Conservation (phyloP, 352 stramenopile species). For the Blastocystis sp. region DNA sequence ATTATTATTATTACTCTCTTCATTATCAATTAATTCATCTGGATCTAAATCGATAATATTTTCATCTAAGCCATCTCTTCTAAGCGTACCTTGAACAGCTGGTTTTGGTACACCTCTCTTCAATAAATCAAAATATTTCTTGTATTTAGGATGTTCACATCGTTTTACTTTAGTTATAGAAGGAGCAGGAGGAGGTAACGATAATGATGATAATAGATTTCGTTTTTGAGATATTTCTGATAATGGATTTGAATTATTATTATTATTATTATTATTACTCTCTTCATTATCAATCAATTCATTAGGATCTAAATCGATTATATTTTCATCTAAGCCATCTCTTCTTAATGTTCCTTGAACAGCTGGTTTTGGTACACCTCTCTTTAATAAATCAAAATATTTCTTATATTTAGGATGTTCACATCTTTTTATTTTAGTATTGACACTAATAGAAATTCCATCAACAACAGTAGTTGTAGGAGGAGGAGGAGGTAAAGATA, state of each 20-base stretch:
- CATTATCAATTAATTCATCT: neutral
- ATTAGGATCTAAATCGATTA: slow-evolving; percentile 24
- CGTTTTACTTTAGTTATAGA: slow-evolving; percentile 8
- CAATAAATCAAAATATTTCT: slow-evolving; percentile 23
- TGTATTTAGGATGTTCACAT: slow-evolving; percentile 25
- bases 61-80: slow-evolving; percentile 13
- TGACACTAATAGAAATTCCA: too few species aligned
- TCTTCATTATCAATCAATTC: slow-evolving; percentile 16
- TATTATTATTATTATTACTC: neutral
- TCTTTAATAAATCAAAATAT: slow-evolving; percentile 33
- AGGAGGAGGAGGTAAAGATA: too few species aligned
- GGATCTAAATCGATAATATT: slow-evolving; percentile 5
- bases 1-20: neutral
- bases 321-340: slow-evolving; percentile 15
- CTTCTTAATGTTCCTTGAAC: slow-evolving; percentile 6
- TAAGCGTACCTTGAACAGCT: slow-evolving; percentile 18
- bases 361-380: slow-evolving; percentile 2
- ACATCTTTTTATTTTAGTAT: slow-evolving; percentile 6
- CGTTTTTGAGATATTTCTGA: neutral
- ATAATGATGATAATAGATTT: too few species aligned
- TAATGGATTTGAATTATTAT: neutral
- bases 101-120: slow-evolving; percentile 12
- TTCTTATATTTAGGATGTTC: slow-evolving; percentile 28
- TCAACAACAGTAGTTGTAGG: too few species aligned
- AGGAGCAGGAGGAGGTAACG: neutral